Percentiles rank a stretch among this genome's conserved stretches.
These are phyloP conservation scores for Gyromitra esculenta DNA, from an alignment of 2,329 filamentous ascomycete species.

Conservation along the genomic window DNA sequence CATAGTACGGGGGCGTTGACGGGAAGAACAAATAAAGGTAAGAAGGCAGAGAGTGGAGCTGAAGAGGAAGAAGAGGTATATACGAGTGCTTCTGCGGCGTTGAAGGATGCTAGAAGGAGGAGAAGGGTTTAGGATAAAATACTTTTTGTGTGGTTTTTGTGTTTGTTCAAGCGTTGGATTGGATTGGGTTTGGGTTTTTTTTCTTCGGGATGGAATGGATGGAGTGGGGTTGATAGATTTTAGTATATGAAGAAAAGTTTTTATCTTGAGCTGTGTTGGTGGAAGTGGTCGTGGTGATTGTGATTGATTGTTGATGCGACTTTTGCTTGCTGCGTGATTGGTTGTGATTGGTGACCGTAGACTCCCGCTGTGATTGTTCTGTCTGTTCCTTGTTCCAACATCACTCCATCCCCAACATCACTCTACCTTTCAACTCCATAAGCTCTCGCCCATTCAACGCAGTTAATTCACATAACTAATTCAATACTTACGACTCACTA, in stretches of 20 bases:
- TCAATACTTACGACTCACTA: too few species aligned
- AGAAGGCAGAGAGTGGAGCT: slow-evolving; percentile 8
- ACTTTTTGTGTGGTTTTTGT: slow-evolving; percentile 22
- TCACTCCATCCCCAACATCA: too few species aligned
- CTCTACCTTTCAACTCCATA: too few species aligned
- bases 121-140: slow-evolving; percentile 38
- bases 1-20: slow-evolving; percentile 16
- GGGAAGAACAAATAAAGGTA: slow-evolving; percentile 6
- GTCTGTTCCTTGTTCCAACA: too few species aligned
- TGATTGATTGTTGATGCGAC: neutral
- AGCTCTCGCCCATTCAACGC: too few species aligned
- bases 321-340: too few species aligned
- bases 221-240: neutral
- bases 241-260: neutral
- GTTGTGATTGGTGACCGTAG: too few species aligned
- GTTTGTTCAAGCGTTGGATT: slow-evolving; percentile 1
- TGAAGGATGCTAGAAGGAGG: slow-evolving; percentile 39
- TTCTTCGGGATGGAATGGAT: neutral
- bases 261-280: neutral
- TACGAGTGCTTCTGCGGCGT: slow-evolving; percentile 26
- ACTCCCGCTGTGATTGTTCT: too few species aligned
- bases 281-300: neutral
- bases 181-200: neutral
- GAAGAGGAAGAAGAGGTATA: slow-evolving; percentile 34
- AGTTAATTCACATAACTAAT: too few species aligned